phyloP scores from a whole-genome alignment of 2,329 filamentous ascomycete species.

The Thelonectria olida region DNA sequence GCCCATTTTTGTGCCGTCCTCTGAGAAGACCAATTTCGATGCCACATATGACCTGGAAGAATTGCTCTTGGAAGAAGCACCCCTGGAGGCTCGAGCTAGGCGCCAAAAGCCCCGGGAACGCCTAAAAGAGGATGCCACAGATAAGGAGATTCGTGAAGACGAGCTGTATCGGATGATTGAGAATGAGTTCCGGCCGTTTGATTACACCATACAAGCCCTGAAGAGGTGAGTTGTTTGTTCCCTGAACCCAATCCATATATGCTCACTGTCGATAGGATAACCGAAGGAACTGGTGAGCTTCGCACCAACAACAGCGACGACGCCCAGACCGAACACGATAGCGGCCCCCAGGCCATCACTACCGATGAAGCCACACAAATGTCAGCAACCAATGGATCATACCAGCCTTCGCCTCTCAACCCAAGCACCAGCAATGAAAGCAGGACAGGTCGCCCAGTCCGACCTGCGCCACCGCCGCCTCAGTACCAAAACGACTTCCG shows the following conservation, averaged over 20 bases:
- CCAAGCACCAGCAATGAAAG: slow-evolving; percentile 39
- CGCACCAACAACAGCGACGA: slow-evolving; percentile 20
- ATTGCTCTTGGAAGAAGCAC: slow-evolving; percentile 90
- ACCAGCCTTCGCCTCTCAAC: slow-evolving; percentile 39
- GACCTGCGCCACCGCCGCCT: slow-evolving; percentile 52
- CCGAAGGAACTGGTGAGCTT: slow-evolving; percentile 39
- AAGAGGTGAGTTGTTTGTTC: slow-evolving; percentile 65
- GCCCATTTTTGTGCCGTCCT: slow-evolving; percentile 91
- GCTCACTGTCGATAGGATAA: slow-evolving; percentile 47
- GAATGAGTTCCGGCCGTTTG: slow-evolving; percentile 91
- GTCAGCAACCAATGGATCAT: slow-evolving; percentile 42
- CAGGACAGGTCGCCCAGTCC: slow-evolving; percentile 36
- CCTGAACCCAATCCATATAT: neutral
- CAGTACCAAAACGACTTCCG: slow-evolving; percentile 59
- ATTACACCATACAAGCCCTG: slow-evolving; percentile 87
- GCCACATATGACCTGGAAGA: slow-evolving; percentile 98
- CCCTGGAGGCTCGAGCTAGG: slow-evolving; percentile 88
- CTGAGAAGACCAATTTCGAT: slow-evolving; percentile 99
- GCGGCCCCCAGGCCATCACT: slow-evolving; percentile 57
- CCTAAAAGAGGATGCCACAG: slow-evolving; percentile 92
- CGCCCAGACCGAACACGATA: slow-evolving; percentile 23
- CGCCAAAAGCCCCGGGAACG: slow-evolving; percentile 93
- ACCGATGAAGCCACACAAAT: slow-evolving; percentile 59
- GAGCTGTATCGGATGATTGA: slow-evolving; percentile 96
- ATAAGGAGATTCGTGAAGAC: slow-evolving; percentile 93